Percentiles rank a stretch among this genome's conserved stretches.
Conservation (phyloP, 1,139 yeast genomes). For the Yueomyces sp. region DNA sequence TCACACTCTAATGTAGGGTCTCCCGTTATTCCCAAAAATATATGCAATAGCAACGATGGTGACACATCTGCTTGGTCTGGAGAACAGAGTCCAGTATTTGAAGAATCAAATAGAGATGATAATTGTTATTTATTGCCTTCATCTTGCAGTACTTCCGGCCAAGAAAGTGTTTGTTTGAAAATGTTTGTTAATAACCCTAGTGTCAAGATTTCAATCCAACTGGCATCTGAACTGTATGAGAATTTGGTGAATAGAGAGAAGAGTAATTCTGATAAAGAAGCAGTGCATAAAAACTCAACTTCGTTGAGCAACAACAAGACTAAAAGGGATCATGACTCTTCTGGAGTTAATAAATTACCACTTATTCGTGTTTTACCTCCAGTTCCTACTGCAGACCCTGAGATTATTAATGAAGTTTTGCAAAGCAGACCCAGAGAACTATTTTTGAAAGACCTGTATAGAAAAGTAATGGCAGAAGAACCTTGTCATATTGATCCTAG, state of each 20-base stretch:
- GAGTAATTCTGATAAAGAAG: neutral
- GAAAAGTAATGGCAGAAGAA: no score
- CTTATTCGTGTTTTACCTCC: neutral
- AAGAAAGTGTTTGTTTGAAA: no score
- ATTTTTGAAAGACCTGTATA: neutral
- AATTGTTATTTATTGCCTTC: no score
- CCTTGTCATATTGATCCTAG: neutral
- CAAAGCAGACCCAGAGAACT: neutral
- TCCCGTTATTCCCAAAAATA: no score
- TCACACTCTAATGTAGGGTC: no score
- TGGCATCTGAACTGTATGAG: neutral
- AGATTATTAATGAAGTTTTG: neutral
- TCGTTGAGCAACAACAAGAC: neutral
- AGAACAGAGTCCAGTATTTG: no score
- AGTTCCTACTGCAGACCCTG: neutral
- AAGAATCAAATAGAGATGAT: no score
- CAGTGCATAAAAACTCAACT: no score
- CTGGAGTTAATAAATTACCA: neutral
- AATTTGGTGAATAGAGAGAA: neutral
- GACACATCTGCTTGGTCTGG: no score
- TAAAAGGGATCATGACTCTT: neutral
- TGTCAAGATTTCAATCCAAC: neutral
- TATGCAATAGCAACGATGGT: no score
- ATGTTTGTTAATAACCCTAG: neutral
- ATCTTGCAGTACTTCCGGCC: no score